These are phyloP conservation scores for Austroboletus eburneus DNA, from an alignment of 768 basidiomycete genomes.

Conservation along the genomic window DNA sequence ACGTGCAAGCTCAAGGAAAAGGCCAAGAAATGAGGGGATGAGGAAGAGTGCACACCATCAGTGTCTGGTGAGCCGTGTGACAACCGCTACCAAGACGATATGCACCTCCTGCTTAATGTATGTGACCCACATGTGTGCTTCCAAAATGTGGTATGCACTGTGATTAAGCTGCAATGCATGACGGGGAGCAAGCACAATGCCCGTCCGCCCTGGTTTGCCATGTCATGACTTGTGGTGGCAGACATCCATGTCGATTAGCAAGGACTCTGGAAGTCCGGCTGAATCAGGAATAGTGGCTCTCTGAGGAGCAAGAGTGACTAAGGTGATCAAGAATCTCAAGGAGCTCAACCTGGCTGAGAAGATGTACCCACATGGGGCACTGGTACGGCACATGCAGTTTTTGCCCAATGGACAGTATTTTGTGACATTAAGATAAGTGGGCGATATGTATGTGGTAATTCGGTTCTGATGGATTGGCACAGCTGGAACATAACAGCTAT, in stretches of 20 bases:
- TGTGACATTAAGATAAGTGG: conserved; percentile 45
- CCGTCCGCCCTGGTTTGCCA: conserved; percentile 20
- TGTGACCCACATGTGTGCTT: conserved; percentile 32
- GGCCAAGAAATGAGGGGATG: not conserved
- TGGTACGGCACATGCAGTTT: conserved; percentile 53
- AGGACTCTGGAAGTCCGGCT: conserved; percentile 12
- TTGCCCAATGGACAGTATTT: conserved; percentile 52
- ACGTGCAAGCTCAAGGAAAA: not conserved
- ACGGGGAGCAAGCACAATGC: conserved; percentile 21
- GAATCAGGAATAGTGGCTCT: conserved; percentile 22
- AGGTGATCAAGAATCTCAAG: conserved; percentile 38
- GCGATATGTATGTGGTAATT: no score
- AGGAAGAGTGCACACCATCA: not conserved
- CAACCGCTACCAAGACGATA: no score
- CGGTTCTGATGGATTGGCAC: no score
- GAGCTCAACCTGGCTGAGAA: conserved; percentile 36
- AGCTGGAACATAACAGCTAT: conserved; percentile 50
- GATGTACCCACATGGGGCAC: conserved; percentile 40
- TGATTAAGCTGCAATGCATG: conserved; percentile 37
- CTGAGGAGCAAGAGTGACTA: conserved; percentile 36
- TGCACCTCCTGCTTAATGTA: conserved; percentile 16
- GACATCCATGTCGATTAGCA: conserved; percentile 2
- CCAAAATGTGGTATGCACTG: conserved; percentile 38
- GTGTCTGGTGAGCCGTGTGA: no score
- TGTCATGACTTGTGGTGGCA: conserved; percentile 29